Conservation (phyloP, 2,329 filamentous ascomycete genomes). For the Apiospora marii region DNA sequence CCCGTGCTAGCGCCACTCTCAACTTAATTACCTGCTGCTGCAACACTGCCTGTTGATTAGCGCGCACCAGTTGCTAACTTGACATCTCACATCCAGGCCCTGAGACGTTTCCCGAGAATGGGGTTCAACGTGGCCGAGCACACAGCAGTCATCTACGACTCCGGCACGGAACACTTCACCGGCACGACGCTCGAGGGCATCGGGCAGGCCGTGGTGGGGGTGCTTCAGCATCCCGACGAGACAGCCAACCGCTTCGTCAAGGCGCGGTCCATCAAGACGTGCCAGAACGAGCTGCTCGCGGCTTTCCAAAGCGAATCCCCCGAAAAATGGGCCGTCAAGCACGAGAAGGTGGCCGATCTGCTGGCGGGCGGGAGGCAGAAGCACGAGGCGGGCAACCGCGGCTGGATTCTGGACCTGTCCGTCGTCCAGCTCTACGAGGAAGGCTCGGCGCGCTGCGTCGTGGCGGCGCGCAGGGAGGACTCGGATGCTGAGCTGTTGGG, state of each 20-base stretch:
- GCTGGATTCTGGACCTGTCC: conserved; percentile 40
- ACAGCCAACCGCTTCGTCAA: conserved; percentile 40
- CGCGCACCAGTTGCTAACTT: not conserved
- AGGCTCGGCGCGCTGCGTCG: conserved; percentile 38
- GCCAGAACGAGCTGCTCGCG: conserved; percentile 37
- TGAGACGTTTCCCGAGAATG: conserved; percentile 37
- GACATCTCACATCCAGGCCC: conserved; percentile 24
- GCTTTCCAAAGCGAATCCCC: conserved; percentile 35
- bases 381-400: conserved; percentile 31
- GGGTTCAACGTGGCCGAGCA: conserved; percentile 38
- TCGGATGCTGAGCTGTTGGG: conserved; percentile 39
- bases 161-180: conserved; percentile 39
- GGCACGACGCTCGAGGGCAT: conserved; percentile 41
- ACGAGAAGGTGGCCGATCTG: conserved; percentile 29
- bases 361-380: conserved; percentile 35
- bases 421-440: conserved; percentile 42
- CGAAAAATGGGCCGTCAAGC: conserved; percentile 35
- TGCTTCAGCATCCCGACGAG: conserved; percentile 19
- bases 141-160: conserved; percentile 38
- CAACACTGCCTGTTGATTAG: too few relatives aligned
- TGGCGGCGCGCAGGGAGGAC: conserved; percentile 36
- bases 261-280: conserved; percentile 38
- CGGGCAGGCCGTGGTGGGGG: conserved; percentile 34
- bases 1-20: too few relatives aligned
- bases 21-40: too few relatives aligned